Evolutionary conservation across 306 rosid genomes (phyloP).

Genomic region (Dalbergia cochinchinensis): DNA sequence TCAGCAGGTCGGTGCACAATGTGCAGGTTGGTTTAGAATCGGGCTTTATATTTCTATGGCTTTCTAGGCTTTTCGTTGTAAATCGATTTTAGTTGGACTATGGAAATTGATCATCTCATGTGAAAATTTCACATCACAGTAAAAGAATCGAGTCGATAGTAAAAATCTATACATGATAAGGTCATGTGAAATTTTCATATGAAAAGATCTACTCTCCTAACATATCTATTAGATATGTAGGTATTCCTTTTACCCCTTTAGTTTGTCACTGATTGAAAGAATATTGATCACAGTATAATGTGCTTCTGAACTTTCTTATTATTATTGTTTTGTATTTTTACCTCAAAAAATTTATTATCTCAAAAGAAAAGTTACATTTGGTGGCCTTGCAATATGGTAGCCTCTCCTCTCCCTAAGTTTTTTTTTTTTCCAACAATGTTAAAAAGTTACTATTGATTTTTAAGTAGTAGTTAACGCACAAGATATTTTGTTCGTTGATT

Average conservation of each 20-base stretch:
- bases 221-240: conserved; percentile 7
- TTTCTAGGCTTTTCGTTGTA: neutral
- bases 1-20: neutral
- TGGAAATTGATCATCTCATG: too few relatives aligned
- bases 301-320: conserved; percentile 5
- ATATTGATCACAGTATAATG: neutral
- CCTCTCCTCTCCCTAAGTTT: neutral
- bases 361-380: neutral
- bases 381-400: neutral
- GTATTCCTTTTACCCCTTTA: neutral
- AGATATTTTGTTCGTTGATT: conserved; percentile 1
- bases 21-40: neutral
- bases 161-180: too few relatives aligned
- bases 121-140: too few relatives aligned
- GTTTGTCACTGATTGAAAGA: neutral
- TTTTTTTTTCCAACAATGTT: neutral
- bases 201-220: too few relatives aligned
- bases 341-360: neutral
- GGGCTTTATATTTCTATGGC: neutral
- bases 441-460: neutral
- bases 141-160: too few relatives aligned
- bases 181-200: too few relatives aligned
- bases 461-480: conserved; percentile 14
- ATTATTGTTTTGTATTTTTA: neutral
- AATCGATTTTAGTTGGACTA: conserved; percentile 21